phyloP scores from a whole-genome alignment of 371 early-diverging fungal genomes.

The Zychaea mexicana region DNA sequence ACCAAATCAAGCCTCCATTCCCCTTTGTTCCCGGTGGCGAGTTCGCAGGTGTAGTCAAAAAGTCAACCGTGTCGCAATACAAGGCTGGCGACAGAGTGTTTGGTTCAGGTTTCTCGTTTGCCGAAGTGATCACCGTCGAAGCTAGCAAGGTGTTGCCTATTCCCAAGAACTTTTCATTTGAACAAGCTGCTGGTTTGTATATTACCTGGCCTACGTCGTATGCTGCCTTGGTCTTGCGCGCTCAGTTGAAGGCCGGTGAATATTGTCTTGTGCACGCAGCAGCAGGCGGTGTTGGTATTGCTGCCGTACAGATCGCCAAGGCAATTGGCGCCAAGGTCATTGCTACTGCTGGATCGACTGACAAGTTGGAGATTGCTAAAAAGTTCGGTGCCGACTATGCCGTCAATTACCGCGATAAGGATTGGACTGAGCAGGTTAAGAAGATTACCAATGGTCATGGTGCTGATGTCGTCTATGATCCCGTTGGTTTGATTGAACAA shows the following conservation, averaged over 20 bases:
- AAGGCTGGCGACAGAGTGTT: conserved; percentile 81
- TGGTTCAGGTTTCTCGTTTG: conserved; percentile 72
- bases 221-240: conserved; percentile 74
- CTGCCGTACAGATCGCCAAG: conserved; percentile 71
- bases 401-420: conserved; percentile 78
- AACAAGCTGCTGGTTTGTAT: conserved; percentile 79
- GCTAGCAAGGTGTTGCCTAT: conserved; percentile 58
- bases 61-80: conserved; percentile 49
- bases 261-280: conserved; percentile 81
- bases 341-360: conserved; percentile 78
- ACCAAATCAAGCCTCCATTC: conserved; percentile 81
- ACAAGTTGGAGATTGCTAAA: conserved; percentile 73
- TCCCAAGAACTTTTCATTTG: conserved; percentile 70
- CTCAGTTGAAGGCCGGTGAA: conserved; percentile 64
- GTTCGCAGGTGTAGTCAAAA: conserved; percentile 44
- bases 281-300: conserved; percentile 77
- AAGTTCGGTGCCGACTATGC: conserved; percentile 76
- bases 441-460: conserved; percentile 72
- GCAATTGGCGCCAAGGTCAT: conserved; percentile 84
- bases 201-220: conserved; percentile 87
- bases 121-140: conserved; percentile 64
- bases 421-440: conserved; percentile 77
- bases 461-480: conserved; percentile 79
- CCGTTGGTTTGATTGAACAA: conserved; percentile 58
- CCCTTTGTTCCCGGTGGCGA: conserved; percentile 88